phyloP scores from a whole-genome alignment of 495 filamentous ascomycete species.

The Daldinia decipiens region DNA sequence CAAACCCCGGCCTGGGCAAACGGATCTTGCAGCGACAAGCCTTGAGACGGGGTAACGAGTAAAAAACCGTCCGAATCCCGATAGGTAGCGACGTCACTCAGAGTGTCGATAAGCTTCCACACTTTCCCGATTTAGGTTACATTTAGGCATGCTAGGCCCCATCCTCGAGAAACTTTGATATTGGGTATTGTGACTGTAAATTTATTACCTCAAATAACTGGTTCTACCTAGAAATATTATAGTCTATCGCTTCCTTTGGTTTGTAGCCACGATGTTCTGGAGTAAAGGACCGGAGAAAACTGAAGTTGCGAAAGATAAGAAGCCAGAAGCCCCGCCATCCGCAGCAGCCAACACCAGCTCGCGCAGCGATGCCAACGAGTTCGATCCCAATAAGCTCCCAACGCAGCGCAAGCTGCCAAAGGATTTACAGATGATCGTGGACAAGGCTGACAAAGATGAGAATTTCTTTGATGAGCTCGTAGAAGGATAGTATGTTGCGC shows the following conservation, averaged over 20 bases:
- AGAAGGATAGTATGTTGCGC: slow-evolving; percentile 76
- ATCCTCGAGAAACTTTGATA: slow-evolving; percentile 3
- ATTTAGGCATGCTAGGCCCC: neutral
- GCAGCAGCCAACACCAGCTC: slow-evolving; percentile 46
- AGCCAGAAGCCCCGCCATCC: slow-evolving; percentile 40
- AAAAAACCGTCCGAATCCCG: slow-evolving; percentile 28
- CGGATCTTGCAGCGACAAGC: neutral
- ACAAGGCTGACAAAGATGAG: slow-evolving; percentile 73
- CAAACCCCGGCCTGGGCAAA: slow-evolving; percentile 7
- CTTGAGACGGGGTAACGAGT: slow-evolving; percentile 5
- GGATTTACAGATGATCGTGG: slow-evolving; percentile 74
- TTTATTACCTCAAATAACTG: slow-evolving; percentile 3
- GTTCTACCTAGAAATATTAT: neutral
- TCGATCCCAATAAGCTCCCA: slow-evolving; percentile 62
- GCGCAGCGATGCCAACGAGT: slow-evolving; percentile 48
- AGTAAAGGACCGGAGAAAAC: slow-evolving; percentile 54
- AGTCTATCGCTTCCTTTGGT: neutral
- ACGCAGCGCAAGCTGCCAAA: slow-evolving; percentile 71
- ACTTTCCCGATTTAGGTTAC: slow-evolving; percentile 1
- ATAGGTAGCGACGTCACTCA: slow-evolving; percentile 45
- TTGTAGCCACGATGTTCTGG: slow-evolving; percentile 51
- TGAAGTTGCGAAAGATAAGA: slow-evolving; percentile 46
- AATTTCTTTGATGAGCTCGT: slow-evolving; percentile 81
- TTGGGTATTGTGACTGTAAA: neutral
- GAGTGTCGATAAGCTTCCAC: slow-evolving; percentile 25